Evolutionary conservation across 352 stramenopile species (phyloP).

Genomic region (Bremia lactucae): DNA sequence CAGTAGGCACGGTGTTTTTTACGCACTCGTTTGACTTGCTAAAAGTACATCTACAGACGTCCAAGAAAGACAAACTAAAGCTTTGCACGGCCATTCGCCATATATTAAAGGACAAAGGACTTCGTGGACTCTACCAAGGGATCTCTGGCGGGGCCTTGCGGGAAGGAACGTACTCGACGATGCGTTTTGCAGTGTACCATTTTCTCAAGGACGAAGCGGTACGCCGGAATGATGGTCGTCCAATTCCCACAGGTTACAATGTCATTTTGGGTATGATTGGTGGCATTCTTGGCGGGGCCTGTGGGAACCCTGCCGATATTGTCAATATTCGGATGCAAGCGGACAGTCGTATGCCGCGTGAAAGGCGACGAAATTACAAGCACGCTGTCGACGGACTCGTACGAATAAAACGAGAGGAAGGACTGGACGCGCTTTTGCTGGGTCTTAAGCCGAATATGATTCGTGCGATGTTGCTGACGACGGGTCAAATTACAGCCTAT

Average conservation of each 20-base stretch:
- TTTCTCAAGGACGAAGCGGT: conserved; percentile 72
- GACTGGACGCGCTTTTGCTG: conserved; percentile 44
- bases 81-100: conserved; percentile 37
- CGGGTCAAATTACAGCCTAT: conserved; percentile 75
- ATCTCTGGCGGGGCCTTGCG: conserved; percentile 72
- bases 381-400: conserved; percentile 64
- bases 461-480: conserved; percentile 74
- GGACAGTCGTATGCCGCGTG: conserved; percentile 44
- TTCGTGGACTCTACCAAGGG: conserved; percentile 65
- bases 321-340: conserved; percentile 83
- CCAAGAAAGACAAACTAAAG: conserved; percentile 56
- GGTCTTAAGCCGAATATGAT: conserved; percentile 79
- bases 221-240: conserved; percentile 44
- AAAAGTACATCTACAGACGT: conserved; percentile 77
- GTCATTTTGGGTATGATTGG: conserved; percentile 56
- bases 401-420: conserved; percentile 57
- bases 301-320: conserved; percentile 71
- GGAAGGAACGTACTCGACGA: conserved; percentile 77
- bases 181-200: conserved; percentile 79
- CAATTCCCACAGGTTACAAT: conserved; percentile 64
- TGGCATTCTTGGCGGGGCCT: conserved; percentile 49
- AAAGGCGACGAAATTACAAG: conserved; percentile 74
- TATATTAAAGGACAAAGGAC: conserved; percentile 54
- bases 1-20: conserved; percentile 78
- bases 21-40: conserved; percentile 78